Percentiles rank a stretch among this genome's conserved stretches.
Conservation (phyloP, 192 early-diverging fungal species). For the Lobosporangium transversale region DNA sequence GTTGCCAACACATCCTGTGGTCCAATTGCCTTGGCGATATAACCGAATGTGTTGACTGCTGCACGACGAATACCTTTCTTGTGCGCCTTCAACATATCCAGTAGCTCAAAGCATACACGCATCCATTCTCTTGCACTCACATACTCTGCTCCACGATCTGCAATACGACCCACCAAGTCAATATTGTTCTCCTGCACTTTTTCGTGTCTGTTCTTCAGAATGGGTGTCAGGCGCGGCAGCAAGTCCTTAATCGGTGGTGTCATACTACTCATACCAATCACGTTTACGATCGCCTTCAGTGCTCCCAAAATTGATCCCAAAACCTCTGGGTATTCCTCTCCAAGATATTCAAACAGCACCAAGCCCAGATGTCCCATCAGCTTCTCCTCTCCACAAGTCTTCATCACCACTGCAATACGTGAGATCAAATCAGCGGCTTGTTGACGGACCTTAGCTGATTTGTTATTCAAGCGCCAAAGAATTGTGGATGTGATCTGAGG, state of each 20-base stretch:
- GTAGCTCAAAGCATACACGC: constrained; percentile 98
- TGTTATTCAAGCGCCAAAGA: constrained; percentile 98
- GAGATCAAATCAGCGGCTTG: constrained; percentile 98
- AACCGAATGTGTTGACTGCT: constrained; percentile 98
- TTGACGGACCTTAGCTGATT: constrained; percentile 93
- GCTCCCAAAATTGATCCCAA: constrained; percentile 93
- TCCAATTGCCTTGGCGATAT: constrained; percentile 98
- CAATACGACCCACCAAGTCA: constrained; percentile 98
- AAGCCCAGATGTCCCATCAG: constrained; percentile 92
- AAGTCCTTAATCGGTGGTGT: constrained; percentile 98
- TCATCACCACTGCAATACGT: constrained; percentile 93
- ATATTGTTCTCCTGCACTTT: constrained; percentile 65
- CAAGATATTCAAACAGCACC: constrained; percentile 97
- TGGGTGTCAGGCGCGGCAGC: constrained; percentile 96
- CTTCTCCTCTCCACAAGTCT: constrained; percentile 94
- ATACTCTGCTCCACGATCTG: constrained; percentile 96
- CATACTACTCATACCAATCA: constrained; percentile 98
- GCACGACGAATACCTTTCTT: constrained; percentile 96
- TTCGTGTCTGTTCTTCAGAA: constrained; percentile 93
- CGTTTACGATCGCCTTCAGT: constrained; percentile 95
- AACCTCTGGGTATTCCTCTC: constrained; percentile 99
- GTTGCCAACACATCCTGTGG: constrained; percentile 99
- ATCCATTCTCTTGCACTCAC: constrained; percentile 99
- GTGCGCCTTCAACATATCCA: constrained; percentile 97
- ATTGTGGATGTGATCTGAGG: constrained; percentile 95